Evolutionary conservation across 2,329 filamentous ascomycete species (phyloP), one percentile per base, ranked within the genome.

Genomic region (Sordariomycetes sp.): DNA sequence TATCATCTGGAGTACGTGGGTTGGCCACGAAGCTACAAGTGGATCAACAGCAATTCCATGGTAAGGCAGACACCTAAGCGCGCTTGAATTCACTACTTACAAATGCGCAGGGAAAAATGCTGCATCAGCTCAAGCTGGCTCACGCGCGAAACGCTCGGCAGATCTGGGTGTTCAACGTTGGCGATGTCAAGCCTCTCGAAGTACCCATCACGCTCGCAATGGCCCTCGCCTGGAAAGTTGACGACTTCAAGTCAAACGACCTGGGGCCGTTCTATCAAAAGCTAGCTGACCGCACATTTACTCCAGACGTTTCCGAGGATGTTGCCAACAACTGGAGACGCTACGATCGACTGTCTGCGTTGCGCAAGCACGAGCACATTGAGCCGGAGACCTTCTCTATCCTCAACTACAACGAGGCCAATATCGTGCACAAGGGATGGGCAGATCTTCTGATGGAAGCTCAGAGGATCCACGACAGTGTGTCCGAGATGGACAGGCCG

Each of bases 1-100:
- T 68, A 70, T 39, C 73, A 79, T 41, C 70, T 77, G 25, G 70
- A 79, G 41, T 79, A 77, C 35, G 75, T 79, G 4, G 76, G 77
- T 2, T 64, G 68, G 25, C 73, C 75, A 4, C 61, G 75, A 10
- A 66, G 68, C 47, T 75, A 73, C 46, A 75, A 72, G 34, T 74
- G 71, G 70, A 75, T 77, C 42, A 78, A 80, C 45, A 77, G 70
- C 4, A 75, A 75, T 39, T 67, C 70, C 10, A 53, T 76, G 10
- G 67, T 70, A 46, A 5, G 47, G 17, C 9, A 4, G 17, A n/a
- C n/a, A n/a, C n/a, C n/a, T n/a, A n/a, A n/a, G n/a, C n/a, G n/a
- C 1, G 0, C 38, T 4, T 57, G 55, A 62, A n/a, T n/a, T n/a
- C n/a, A n/a, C n/a, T n/a, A n/a, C n/a, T n/a, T n/a, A n/a, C n/a